phyloP scores from a whole-genome alignment of 23 red algal species.

The Pyropia yezoensis region DNA sequence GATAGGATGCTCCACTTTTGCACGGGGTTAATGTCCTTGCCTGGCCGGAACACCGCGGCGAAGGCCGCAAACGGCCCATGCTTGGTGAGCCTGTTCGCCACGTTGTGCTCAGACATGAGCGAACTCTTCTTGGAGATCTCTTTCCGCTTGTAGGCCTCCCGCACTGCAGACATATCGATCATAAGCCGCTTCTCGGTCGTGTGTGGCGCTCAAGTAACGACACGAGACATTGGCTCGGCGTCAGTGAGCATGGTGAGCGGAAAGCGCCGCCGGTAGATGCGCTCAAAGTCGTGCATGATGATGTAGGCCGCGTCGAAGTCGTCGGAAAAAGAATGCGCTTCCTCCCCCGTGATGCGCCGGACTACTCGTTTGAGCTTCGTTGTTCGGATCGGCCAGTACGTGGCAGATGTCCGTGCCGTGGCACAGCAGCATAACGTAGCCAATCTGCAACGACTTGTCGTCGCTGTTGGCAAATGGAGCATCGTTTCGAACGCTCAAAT shows the following conservation, averaged over 20 bases:
- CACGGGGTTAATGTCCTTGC: neutral
- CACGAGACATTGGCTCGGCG: conserved; percentile 10
- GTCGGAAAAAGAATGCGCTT: neutral
- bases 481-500: conserved; percentile 6
- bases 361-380: neutral
- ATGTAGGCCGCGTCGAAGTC: neutral
- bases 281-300: conserved; percentile 11
- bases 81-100: conserved; percentile 3
- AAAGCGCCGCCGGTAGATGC: neutral
- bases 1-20: conserved; percentile 15
- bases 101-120: conserved; percentile 8
- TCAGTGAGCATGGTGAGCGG: conserved; percentile 16
- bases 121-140: conserved; percentile 9
- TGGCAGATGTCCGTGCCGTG: conserved; percentile 2
- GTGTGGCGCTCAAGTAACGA: neutral
- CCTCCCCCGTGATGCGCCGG: neutral
- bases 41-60: neutral
- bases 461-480: conserved; percentile 7
- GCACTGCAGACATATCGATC: conserved; percentile 12
- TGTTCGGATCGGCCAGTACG: neutral
- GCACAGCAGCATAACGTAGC: conserved; percentile 5
- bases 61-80: too few relatives aligned
- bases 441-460: conserved; percentile 9
- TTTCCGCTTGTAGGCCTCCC: conserved; percentile 7
- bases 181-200: conserved; percentile 26